Evolutionary conservation across 805 yeast species (phyloP).

Genomic region (Hanseniaspora occidentalis): DNA sequence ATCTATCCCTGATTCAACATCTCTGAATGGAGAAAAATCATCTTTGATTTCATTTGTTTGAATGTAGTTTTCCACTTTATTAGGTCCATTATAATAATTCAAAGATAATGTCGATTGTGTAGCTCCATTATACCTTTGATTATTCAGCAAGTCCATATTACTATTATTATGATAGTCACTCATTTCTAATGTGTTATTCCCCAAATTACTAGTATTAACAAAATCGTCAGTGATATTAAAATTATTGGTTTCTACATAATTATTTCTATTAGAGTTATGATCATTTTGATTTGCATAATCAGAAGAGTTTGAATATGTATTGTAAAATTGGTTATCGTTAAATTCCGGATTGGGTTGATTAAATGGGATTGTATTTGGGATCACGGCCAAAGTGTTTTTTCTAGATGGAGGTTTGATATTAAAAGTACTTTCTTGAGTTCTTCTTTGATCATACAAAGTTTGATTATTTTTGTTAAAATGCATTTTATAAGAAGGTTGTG

Average conservation of each 20-base stretch:
- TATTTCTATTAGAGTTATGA: neutral
- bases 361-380: neutral
- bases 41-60: neutral
- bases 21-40: constrained; percentile 5
- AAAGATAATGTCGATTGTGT: too few species aligned
- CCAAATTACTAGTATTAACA: neutral
- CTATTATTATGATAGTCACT: neutral
- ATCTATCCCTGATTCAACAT: constrained; percentile 4
- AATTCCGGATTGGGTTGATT: neutral
- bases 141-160: neutral
- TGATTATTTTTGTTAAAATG: neutral
- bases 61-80: neutral
- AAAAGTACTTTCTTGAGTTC: too few species aligned
- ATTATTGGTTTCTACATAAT: neutral
- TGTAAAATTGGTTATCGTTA: neutral
- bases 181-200: neutral
- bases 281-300: neutral
- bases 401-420: too few species aligned
- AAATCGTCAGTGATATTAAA: neutral
- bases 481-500: neutral
- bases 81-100: neutral
- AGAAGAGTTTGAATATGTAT: neutral
- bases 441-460: neutral
- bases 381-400: neutral
- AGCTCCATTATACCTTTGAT: too few species aligned